Evolutionary conservation across 805 yeast genomes (phyloP).

Genomic region (Kuraishia capsulata): DNA sequence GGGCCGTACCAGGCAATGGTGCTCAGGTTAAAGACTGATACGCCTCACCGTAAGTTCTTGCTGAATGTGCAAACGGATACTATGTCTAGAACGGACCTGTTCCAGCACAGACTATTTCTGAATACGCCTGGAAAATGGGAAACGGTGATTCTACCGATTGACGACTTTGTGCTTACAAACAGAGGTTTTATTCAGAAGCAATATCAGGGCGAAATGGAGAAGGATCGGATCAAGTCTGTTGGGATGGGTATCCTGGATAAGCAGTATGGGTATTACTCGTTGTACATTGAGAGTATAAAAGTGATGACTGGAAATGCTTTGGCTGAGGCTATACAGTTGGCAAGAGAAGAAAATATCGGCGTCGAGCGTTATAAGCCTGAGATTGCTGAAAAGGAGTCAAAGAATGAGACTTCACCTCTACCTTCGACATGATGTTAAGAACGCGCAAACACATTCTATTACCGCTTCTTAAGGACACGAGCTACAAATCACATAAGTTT

Average conservation of each 20-base stretch:
- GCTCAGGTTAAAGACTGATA: conserved; percentile 62
- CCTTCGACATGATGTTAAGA: too few relatives aligned
- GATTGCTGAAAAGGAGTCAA: too few relatives aligned
- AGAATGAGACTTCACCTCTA: too few relatives aligned
- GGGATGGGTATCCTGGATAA: conserved; percentile 76
- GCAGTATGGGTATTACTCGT: conserved; percentile 65
- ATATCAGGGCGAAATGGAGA: conserved; percentile 49
- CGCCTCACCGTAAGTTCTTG: conserved; percentile 54
- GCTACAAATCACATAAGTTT: too few relatives aligned
- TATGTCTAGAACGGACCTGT: conserved; percentile 67
- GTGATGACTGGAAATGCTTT: conserved; percentile 52
- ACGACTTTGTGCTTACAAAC: conserved; percentile 75
- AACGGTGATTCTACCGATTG: conserved; percentile 67
- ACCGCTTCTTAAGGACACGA: too few relatives aligned
- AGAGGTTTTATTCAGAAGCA: conserved; percentile 55
- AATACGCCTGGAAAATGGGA: conserved; percentile 75
- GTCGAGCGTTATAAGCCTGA: too few relatives aligned
- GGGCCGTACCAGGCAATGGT: conserved; percentile 51
- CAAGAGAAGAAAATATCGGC: conserved; percentile 18
- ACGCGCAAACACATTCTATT: too few relatives aligned
- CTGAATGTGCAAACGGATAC: conserved; percentile 78
- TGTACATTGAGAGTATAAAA: conserved; percentile 66
- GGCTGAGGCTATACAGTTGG: conserved; percentile 26
- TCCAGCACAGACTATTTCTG: conserved; percentile 72
- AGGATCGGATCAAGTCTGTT: conserved; percentile 55